These are phyloP conservation scores for Mallotus japonicus DNA, from an alignment of 441 rosid genomes.

Conservation along the genomic window DNA sequence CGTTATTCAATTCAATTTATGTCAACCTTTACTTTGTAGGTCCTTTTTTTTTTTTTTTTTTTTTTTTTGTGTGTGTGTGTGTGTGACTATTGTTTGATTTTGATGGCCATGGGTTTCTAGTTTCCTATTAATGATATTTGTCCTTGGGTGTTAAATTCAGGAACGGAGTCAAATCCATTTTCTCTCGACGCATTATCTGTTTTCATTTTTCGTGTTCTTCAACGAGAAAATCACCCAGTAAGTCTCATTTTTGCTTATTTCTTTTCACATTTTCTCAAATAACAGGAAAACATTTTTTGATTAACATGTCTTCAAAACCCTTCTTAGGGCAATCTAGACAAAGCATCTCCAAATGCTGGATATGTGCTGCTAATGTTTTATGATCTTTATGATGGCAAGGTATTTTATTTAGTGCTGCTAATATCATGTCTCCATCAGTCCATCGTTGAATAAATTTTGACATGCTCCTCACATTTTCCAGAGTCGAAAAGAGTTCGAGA, in stretches of 20 bases:
- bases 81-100: background rate
- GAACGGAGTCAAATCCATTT: conserved; percentile 83
- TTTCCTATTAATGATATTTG: conserved; percentile 1
- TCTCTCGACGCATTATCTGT: conserved; percentile 91
- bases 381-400: conserved; percentile 97
- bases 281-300: background rate
- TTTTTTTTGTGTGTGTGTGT: too few relatives aligned
- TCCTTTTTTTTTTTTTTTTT: background rate
- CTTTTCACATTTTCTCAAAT: conserved; percentile 6
- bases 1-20: background rate
- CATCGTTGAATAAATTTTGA: background rate
- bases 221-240: conserved; percentile 91
- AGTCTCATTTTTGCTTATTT: conserved; percentile 19
- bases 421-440: conserved; percentile 6
- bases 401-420: conserved; percentile 23
- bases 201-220: conserved; percentile 87
- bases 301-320: conserved; percentile 17
- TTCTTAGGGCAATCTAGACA: conserved; percentile 90
- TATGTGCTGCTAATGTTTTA: conserved; percentile 94
- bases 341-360: conserved; percentile 80
- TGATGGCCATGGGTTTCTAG: conserved; percentile 1
- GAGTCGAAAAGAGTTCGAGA: conserved; percentile 81
- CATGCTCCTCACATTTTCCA: conserved; percentile 32
- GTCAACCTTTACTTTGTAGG: background rate
- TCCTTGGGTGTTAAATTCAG: conserved; percentile 38